Conservation (phyloP, 2,329 filamentous ascomycete genomes). For the Cladosporium velox region DNA sequence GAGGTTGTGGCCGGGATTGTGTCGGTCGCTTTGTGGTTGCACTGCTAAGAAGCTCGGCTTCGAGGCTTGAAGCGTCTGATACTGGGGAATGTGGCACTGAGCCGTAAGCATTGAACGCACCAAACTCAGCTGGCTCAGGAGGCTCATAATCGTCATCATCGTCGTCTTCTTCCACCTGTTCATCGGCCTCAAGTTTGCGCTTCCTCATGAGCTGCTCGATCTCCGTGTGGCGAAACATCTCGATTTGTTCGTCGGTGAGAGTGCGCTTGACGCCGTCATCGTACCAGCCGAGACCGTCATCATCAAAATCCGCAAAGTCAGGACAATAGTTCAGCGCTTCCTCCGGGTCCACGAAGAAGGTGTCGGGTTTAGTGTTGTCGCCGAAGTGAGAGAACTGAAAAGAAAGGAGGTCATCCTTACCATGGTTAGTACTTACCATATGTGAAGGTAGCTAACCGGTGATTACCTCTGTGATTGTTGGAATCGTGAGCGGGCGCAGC, state of each 20-base stretch:
- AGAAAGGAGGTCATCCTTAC: constrained; percentile 45
- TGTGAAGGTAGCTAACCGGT: not conserved
- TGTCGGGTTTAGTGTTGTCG: constrained; percentile 39
- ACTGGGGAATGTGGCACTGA: constrained; percentile 24
- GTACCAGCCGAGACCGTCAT: constrained; percentile 77
- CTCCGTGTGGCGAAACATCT: constrained; percentile 87
- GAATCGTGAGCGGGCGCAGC: constrained; percentile 18
- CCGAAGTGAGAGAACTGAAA: constrained; percentile 50
- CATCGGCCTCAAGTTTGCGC: constrained; percentile 21
- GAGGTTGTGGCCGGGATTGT: constrained; percentile 5
- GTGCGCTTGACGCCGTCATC: constrained; percentile 83
- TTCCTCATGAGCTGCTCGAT: constrained; percentile 59
- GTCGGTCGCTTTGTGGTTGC: constrained; percentile 21
- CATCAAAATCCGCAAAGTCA: constrained; percentile 48
- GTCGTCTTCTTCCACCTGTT: constrained; percentile 23
- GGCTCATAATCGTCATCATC: constrained; percentile 18
- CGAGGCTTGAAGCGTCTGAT: constrained; percentile 32
- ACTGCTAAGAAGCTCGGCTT: constrained; percentile 27
- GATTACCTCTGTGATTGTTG: constrained; percentile 37
- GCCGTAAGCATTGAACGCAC: not conserved
- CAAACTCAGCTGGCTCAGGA: not conserved
- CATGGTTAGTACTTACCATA: constrained; percentile 37
- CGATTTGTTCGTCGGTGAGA: constrained; percentile 86
- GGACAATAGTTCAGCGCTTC: constrained; percentile 31
- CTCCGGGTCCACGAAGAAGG: constrained; percentile 36